phyloP scores from a whole-genome alignment of 768 basidiomycete genomes.

The Boletus pseudopeckii region DNA sequence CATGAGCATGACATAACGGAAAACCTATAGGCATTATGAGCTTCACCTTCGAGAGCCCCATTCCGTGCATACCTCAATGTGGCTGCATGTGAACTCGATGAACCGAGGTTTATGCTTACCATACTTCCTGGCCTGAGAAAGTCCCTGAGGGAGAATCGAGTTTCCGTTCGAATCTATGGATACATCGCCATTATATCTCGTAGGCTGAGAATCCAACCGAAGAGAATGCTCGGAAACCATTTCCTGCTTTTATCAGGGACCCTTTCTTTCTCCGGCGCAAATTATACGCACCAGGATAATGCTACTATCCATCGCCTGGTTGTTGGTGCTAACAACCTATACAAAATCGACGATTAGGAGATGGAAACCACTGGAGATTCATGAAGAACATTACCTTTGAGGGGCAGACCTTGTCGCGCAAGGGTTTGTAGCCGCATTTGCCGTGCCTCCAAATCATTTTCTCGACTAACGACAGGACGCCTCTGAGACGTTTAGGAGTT shows the following conservation, averaged over 20 bases:
- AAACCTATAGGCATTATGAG: conserved; percentile 48
- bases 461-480: conserved; percentile 50
- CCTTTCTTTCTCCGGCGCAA: neutral
- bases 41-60: neutral
- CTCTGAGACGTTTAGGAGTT: conserved; percentile 72
- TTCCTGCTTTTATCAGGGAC: conserved; percentile 45
- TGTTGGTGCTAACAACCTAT: conserved; percentile 39
- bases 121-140: conserved; percentile 45
- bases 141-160: conserved; percentile 41
- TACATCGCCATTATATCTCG: conserved; percentile 33
- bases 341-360: neutral
- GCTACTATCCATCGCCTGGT: conserved; percentile 51
- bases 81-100: conserved; percentile 66
- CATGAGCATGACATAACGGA: conserved; percentile 57
- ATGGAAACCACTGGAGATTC: neutral
- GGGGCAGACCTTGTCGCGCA: conserved; percentile 66
- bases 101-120: conserved; percentile 68
- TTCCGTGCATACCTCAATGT: conserved; percentile 51
- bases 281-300: conserved; percentile 53
- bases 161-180: conserved; percentile 56
- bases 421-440: conserved; percentile 65
- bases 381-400: conserved; percentile 55
- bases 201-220: conserved; percentile 52
- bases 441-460: conserved; percentile 63
- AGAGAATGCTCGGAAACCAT: conserved; percentile 69